A percentile compares a stretch with the other conserved stretches of the same genome.
Evolutionary conservation across 1,284 basidiomycete species (phyloP).

Genomic region (Ceratobasidium sp.): DNA sequence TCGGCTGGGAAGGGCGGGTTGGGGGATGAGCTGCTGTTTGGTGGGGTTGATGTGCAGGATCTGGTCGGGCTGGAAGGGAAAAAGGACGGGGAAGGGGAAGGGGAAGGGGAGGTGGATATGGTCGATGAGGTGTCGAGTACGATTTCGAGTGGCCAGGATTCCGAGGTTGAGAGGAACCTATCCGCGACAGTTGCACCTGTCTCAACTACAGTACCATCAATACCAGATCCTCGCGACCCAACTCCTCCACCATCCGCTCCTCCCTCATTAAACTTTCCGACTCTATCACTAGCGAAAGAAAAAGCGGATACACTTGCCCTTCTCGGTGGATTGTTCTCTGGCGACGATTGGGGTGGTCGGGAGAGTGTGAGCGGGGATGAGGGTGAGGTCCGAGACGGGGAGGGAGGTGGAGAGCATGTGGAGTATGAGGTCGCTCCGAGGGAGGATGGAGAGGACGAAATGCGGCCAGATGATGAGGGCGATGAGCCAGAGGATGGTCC

Average conservation of each 20-base stretch:
- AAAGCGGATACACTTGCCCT: constrained; percentile 26
- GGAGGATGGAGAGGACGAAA: background rate
- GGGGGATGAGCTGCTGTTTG: constrained; percentile 51
- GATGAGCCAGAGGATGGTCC: background rate
- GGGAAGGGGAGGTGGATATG: background rate
- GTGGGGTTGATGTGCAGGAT: constrained; percentile 74
- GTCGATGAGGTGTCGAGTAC: background rate
- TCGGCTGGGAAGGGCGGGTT: constrained; percentile 36
- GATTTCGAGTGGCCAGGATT: background rate
- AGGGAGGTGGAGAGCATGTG: constrained; percentile 44
- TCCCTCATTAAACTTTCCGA: background rate
- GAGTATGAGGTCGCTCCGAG: constrained; percentile 48
- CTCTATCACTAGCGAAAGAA: constrained; percentile 21
- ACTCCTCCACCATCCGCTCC: background rate
- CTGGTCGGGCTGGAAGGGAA: constrained; percentile 62
- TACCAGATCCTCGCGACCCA: background rate
- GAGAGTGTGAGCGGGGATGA: constrained; percentile 28
- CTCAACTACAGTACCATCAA: background rate
- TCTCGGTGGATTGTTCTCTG: constrained; percentile 32
- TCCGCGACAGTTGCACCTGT: background rate
- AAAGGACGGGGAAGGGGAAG: constrained; percentile 33
- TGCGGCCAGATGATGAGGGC: constrained; percentile 27
- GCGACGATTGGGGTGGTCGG: constrained; percentile 54
- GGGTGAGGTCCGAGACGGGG: constrained; percentile 31
- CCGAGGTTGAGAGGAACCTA: background rate